These are phyloP conservation scores for Exophiala calicioides DNA, from an alignment of 2,329 filamentous ascomycete genomes.

Conservation along the genomic window DNA sequence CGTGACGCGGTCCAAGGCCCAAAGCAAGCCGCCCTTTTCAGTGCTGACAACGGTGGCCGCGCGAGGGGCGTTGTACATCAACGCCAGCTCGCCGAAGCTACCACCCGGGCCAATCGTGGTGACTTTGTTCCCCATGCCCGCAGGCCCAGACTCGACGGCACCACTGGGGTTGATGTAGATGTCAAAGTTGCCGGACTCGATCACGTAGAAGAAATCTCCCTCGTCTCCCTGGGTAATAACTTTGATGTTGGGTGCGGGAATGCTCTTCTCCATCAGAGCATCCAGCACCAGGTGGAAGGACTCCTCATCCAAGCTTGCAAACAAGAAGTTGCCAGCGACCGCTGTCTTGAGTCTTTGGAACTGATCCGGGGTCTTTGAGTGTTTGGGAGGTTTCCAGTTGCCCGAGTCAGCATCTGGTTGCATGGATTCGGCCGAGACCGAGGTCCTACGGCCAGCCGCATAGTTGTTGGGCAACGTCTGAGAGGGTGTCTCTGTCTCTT, in stretches of 20 bases:
- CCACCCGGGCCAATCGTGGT: conserved; percentile 80
- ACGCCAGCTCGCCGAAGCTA: conserved; percentile 91
- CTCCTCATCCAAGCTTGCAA: conserved; percentile 91
- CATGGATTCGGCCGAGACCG: conserved; percentile 93
- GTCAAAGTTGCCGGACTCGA: conserved; percentile 87
- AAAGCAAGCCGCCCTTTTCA: conserved; percentile 76
- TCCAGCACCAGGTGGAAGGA: conserved; percentile 84
- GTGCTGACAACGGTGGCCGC: conserved; percentile 89
- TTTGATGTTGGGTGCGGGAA: conserved; percentile 85
- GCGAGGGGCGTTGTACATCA: conserved; percentile 98
- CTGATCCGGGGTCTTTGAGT: conserved; percentile 82
- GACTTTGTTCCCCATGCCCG: conserved; percentile 82
- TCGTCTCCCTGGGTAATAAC: conserved; percentile 95
- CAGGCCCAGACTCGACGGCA: conserved; percentile 72
- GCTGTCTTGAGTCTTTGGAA: conserved; percentile 74
- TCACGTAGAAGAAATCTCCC: conserved; percentile 96
- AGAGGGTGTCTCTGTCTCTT: conserved; percentile 52
- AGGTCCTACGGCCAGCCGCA: conserved; percentile 81
- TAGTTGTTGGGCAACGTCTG: conserved; percentile 77
- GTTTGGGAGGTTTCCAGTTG: conserved; percentile 85
- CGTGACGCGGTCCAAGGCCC: conserved; percentile 92
- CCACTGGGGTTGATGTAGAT: conserved; percentile 84
- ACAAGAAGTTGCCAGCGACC: conserved; percentile 88
- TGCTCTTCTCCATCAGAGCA: conserved; percentile 90
- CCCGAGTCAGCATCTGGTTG: conserved; percentile 84